Conservation (phyloP, 192 early-diverging fungal genomes). For the Coemansia sp. region DNA sequence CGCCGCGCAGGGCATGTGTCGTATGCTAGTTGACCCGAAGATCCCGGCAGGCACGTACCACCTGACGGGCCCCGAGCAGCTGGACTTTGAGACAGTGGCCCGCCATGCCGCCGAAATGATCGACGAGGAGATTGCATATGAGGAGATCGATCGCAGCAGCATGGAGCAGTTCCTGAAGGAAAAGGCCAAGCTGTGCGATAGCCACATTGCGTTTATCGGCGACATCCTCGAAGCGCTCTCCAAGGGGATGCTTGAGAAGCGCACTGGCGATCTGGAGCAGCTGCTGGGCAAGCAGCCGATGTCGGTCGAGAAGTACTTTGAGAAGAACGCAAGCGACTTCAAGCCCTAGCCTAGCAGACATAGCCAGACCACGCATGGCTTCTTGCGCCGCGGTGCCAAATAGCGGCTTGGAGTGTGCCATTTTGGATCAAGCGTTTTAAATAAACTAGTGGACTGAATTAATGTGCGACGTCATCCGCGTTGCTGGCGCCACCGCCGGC, state of each 20-base stretch:
- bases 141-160: constrained; percentile 27
- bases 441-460: not conserved
- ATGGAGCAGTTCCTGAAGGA: constrained; percentile 30
- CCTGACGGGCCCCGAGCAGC: constrained; percentile 32
- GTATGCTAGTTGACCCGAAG: constrained; percentile 37
- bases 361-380: not conserved
- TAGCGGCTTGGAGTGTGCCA: too few relatives aligned
- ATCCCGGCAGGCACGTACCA: constrained; percentile 37
- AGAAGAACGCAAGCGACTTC: constrained; percentile 46
- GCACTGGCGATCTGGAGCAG: constrained; percentile 29
- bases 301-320: constrained; percentile 30
- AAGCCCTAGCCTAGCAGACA: constrained; percentile 34
- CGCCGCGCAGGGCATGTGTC: constrained; percentile 32
- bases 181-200: constrained; percentile 15
- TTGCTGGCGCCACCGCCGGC: not conserved
- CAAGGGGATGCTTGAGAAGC: constrained; percentile 19
- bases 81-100: constrained; percentile 21
- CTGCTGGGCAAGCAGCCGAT: constrained; percentile 41
- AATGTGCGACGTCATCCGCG: not conserved
- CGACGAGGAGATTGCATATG: constrained; percentile 27
- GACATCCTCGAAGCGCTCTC: constrained; percentile 36
- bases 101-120: constrained; percentile 21
- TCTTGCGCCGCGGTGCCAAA: not conserved
- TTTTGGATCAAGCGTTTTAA: too few relatives aligned
- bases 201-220: constrained; percentile 27